Conservation (phyloP, 2,329 filamentous ascomycete species). For the Alternaria angustiovoidea region DNA sequence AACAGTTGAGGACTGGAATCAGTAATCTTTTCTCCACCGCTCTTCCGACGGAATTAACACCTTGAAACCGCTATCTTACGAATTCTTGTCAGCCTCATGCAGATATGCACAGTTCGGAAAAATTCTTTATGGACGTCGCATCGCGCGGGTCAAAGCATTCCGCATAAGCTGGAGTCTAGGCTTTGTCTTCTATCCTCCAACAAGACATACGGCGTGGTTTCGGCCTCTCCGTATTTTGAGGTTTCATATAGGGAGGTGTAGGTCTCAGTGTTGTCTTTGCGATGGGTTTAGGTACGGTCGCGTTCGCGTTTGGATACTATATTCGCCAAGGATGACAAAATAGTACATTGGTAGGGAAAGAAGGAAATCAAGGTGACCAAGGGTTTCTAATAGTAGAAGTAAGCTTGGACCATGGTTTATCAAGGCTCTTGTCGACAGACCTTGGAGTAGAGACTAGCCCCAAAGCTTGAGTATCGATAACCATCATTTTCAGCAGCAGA, state of each 20-base stretch:
- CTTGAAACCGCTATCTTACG: not conserved
- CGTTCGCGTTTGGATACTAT: constrained; percentile 46
- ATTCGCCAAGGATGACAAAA: constrained; percentile 37
- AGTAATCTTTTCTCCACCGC: not conserved
- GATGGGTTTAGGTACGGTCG: constrained; percentile 75
- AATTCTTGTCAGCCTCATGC: not conserved
- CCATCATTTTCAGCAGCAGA: not conserved
- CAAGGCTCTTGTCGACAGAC: not conserved
- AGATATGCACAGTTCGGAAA: not conserved
- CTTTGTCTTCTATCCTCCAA: not conserved
- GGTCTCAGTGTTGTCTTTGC: constrained; percentile 71
- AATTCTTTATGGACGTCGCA: not conserved
- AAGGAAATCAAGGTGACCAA: too few species aligned
- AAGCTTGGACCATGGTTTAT: not conserved
- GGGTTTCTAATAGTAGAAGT: not conserved
- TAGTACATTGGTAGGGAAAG: not conserved
- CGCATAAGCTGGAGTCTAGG: not conserved
- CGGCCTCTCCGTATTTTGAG: not conserved
- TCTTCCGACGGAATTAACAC: not conserved
- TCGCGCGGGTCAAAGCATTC: not conserved
- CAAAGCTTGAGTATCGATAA: not conserved
- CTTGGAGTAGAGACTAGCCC: not conserved
- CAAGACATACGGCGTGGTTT: not conserved
- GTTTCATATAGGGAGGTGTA: constrained; percentile 61
- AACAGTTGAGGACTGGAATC: not conserved